Evolutionary conservation across 75 land plant species (phyloP).

Genomic region (Azolla pinnata): DNA sequence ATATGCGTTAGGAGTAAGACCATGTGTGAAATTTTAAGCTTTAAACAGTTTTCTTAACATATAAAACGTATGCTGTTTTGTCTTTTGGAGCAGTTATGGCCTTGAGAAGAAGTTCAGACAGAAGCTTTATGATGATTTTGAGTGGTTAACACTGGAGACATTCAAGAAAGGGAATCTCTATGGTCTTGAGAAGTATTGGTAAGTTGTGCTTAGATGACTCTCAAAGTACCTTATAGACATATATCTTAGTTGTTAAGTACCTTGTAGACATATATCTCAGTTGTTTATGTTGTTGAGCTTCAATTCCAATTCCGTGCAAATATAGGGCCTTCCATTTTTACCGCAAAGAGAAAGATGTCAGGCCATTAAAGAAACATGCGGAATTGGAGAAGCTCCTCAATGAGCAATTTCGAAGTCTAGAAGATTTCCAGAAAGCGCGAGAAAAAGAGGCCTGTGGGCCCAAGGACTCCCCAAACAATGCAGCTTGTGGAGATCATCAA

Average conservation of each 20-base stretch:
- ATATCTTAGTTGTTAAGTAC: background rate
- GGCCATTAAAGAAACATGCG: constrained; percentile 56
- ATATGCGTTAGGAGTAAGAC: no score
- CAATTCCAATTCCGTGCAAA: no score
- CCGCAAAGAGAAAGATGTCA: constrained; percentile 36
- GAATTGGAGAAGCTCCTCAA: constrained; percentile 73
- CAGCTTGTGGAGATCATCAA: constrained; percentile 1
- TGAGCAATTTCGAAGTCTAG: constrained; percentile 56
- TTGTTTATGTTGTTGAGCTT: no score
- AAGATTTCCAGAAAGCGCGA: constrained; percentile 59
- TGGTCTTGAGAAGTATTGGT: constrained; percentile 99
- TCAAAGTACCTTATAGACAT: background rate
- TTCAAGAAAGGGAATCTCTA: constrained; percentile 84
- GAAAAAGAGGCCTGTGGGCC: constrained; percentile 15
- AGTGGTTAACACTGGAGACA: constrained; percentile 70
- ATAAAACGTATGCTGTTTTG: no score
- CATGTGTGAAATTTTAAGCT: no score
- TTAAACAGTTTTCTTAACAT: no score
- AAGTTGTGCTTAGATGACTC: background rate
- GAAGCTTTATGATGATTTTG: constrained; percentile 89
- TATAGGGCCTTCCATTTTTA: constrained; percentile 90
- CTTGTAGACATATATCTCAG: no score
- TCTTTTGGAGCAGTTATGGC: constrained; percentile 74
- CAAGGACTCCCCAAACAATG: background rate
- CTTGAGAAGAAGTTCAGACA: constrained; percentile 77